These are phyloP conservation scores for Sordariomycetes sp. DNA, from an alignment of 2,329 filamentous ascomycete genomes.

Conservation along the genomic window DNA sequence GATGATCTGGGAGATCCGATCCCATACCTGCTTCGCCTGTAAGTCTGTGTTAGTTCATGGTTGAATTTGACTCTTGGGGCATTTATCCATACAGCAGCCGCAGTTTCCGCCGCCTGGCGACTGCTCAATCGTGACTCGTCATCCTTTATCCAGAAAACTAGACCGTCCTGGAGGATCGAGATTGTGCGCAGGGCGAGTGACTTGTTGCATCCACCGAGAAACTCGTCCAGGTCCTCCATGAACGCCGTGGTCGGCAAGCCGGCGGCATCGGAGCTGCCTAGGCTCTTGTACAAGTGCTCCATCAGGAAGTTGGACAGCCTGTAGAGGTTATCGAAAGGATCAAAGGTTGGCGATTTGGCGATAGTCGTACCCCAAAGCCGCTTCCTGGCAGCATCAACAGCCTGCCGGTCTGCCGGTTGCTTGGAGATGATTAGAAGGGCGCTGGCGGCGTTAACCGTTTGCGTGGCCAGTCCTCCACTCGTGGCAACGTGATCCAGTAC, in stretches of 20 bases:
- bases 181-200: slow-evolving; percentile 45
- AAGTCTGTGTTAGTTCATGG: slow-evolving; percentile 13
- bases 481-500: slow-evolving; percentile 10
- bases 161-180: slow-evolving; percentile 47
- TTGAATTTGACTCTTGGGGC: background rate
- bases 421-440: slow-evolving; percentile 34
- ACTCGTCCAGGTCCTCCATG: slow-evolving; percentile 40
- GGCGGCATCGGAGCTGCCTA: slow-evolving; percentile 25
- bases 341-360: slow-evolving; percentile 30
- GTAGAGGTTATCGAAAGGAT: slow-evolving; percentile 60
- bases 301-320: slow-evolving; percentile 44
- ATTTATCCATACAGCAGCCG: slow-evolving; percentile 1
- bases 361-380: slow-evolving; percentile 53
- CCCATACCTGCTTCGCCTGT: slow-evolving; percentile 40
- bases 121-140: slow-evolving; percentile 22
- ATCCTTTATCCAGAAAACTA: slow-evolving; percentile 53
- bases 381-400: slow-evolving; percentile 53
- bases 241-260: slow-evolving; percentile 28
- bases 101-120: slow-evolving; percentile 2
- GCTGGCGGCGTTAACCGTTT: slow-evolving; percentile 22
- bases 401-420: slow-evolving; percentile 49
- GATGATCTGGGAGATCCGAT: slow-evolving; percentile 30
- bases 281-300: slow-evolving; percentile 37
- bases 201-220: slow-evolving; percentile 36
- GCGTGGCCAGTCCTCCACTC: slow-evolving; percentile 9